These are phyloP conservation scores for Pleurotus citrinopileatus DNA, from an alignment of 768 basidiomycete species.

Conservation along the genomic window DNA sequence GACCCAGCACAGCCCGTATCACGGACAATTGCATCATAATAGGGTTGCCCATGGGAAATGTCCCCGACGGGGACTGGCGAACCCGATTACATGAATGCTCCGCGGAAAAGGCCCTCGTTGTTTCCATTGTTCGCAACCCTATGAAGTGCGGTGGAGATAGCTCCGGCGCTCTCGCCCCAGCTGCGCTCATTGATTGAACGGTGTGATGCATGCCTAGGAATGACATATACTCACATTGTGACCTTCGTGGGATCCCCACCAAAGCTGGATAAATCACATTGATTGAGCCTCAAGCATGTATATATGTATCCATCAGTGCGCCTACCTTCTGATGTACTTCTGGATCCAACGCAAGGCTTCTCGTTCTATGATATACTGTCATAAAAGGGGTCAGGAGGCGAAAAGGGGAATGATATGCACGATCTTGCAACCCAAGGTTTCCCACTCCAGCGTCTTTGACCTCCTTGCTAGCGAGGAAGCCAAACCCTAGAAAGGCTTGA, in stretches of 20 bases:
- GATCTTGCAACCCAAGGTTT: constrained; percentile 60
- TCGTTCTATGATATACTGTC: constrained; percentile 34
- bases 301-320: too few relatives aligned
- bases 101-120: constrained; percentile 47
- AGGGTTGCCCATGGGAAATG: constrained; percentile 40
- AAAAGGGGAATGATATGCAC: constrained; percentile 24
- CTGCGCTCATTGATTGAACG: background rate
- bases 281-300: background rate
- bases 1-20: constrained; percentile 37
- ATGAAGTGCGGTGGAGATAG: constrained; percentile 48
- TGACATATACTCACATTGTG: constrained; percentile 35
- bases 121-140: constrained; percentile 44
- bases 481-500: constrained; percentile 24
- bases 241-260: constrained; percentile 58
- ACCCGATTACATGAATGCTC: constrained; percentile 49
- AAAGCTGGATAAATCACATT: constrained; percentile 28
- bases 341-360: constrained; percentile 60
- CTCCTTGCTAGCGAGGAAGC: constrained; percentile 44
- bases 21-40: constrained; percentile 41
- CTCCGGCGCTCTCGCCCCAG: constrained; percentile 58
- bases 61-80: constrained; percentile 45
- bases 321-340: constrained; percentile 47
- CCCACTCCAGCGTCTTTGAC: constrained; percentile 41
- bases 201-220: background rate
- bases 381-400: background rate